phyloP scores from a whole-genome alignment of 306 rosid genomes.

The Amphicarpaea edgeworthii region DNA sequence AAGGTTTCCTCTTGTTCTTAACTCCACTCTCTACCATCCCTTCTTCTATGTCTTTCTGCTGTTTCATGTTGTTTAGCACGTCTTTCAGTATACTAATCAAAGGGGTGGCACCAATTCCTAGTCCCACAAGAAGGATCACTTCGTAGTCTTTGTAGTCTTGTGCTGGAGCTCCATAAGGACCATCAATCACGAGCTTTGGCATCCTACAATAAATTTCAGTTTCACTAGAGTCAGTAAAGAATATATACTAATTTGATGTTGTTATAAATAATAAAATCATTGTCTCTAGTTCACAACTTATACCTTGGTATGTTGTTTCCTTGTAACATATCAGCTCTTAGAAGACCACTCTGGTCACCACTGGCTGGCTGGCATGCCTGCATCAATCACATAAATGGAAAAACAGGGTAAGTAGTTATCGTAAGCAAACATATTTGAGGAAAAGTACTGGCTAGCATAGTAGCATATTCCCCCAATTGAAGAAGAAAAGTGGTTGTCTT shows the following conservation, averaged over 20 bases:
- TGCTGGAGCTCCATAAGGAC: slow-evolving; percentile 95
- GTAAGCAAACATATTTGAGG: neutral
- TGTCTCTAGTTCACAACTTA: neutral
- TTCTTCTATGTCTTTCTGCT: slow-evolving; percentile 63
- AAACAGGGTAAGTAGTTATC: neutral
- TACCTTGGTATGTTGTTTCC: slow-evolving; percentile 31
- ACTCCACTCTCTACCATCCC: slow-evolving; percentile 51
- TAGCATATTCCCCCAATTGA: neutral
- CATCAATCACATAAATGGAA: slow-evolving; percentile 21
- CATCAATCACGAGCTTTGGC: slow-evolving; percentile 80
- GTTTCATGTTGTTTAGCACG: slow-evolving; percentile 79
- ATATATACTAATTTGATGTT: neutral
- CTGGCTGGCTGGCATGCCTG: slow-evolving; percentile 33
- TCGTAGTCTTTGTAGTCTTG: slow-evolving; percentile 91
- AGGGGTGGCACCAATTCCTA: slow-evolving; percentile 93
- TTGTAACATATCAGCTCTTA: slow-evolving; percentile 23
- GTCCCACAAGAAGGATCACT: slow-evolving; percentile 81
- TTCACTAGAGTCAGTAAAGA: neutral
- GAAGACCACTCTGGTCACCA: slow-evolving; percentile 35
- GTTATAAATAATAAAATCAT: neutral
- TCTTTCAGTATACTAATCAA: slow-evolving; percentile 85
- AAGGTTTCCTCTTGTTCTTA: slow-evolving; percentile 59
- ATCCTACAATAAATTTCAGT: slow-evolving; percentile 56
- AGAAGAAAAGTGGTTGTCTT: neutral
- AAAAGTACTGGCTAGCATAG: too few relatives aligned